Evolutionary conservation across 2,329 filamentous ascomycete genomes (phyloP).

Genomic region (Fusarium praegraminearum): DNA sequence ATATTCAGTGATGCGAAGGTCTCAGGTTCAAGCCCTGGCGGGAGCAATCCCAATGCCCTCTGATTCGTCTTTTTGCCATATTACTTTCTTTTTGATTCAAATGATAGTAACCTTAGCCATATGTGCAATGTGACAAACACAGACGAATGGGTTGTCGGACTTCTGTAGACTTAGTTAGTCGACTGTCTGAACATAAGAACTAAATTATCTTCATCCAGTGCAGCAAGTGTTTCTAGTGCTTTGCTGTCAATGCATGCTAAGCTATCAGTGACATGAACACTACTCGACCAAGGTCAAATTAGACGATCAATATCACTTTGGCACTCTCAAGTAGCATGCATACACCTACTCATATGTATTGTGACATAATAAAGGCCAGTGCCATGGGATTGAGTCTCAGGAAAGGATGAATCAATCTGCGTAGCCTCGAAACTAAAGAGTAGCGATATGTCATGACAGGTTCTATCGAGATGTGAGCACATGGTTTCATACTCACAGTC

Average conservation of each 20-base stretch:
- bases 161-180: too few species aligned
- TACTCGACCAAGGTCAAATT: background rate
- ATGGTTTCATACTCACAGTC: background rate
- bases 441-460: background rate
- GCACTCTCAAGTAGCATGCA: background rate
- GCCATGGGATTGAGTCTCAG: background rate
- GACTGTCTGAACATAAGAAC: background rate
- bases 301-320: background rate
- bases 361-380: background rate
- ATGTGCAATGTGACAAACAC: too few species aligned
- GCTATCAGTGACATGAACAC: background rate
- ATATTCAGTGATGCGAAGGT: constrained; percentile 27
- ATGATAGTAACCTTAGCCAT: too few species aligned
- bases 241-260: too few species aligned
- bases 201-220: background rate
- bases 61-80: constrained; percentile 1
- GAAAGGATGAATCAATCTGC: background rate
- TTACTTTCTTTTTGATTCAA: background rate
- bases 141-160: too few species aligned
- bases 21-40: constrained; percentile 33
- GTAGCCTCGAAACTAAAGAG: background rate
- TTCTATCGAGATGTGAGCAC: background rate
- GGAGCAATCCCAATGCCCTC: constrained; percentile 46
- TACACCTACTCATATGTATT: background rate
- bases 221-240: background rate